Evolutionary conservation across 169 alveolate species (phyloP).

Genomic region (Plasmodium falciparum): DNA sequence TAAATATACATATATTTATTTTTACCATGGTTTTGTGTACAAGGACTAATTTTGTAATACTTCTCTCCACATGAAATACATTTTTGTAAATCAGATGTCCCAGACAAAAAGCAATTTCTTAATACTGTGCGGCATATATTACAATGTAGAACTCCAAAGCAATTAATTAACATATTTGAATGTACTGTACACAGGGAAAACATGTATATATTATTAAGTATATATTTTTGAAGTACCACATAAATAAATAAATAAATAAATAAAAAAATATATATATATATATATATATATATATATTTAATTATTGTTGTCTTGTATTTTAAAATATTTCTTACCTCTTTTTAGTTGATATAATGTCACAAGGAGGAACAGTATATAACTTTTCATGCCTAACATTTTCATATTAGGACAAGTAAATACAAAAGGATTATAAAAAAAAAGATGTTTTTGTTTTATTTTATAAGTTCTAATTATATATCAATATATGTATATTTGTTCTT

Average conservation of each 20-base stretch:
- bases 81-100: constrained; percentile 30
- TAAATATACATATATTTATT: not conserved
- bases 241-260: too few relatives aligned
- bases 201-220: too few relatives aligned
- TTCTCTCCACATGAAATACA: constrained; percentile 51
- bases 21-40: constrained; percentile 14
- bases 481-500: too few relatives aligned
- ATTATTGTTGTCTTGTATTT: not conserved
- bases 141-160: constrained; percentile 55
- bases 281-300: too few relatives aligned
- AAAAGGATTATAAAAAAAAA: too few relatives aligned
- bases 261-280: too few relatives aligned
- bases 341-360: not conserved
- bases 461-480: too few relatives aligned
- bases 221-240: not conserved
- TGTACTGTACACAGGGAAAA: constrained; percentile 13
- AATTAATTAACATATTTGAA: constrained; percentile 23
- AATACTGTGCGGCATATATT: constrained; percentile 32
- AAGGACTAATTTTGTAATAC: constrained; percentile 13
- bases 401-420: too few relatives aligned
- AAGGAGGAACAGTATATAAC: too few relatives aligned
- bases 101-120: constrained; percentile 66
- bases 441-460: too few relatives aligned
- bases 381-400: not conserved
- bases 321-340: not conserved